A percentile compares a stretch with the other conserved stretches of the same genome.
These are phyloP conservation scores for Sclerospora graminicola DNA, from an alignment of 352 stramenopile genomes.

Conservation along the genomic window DNA sequence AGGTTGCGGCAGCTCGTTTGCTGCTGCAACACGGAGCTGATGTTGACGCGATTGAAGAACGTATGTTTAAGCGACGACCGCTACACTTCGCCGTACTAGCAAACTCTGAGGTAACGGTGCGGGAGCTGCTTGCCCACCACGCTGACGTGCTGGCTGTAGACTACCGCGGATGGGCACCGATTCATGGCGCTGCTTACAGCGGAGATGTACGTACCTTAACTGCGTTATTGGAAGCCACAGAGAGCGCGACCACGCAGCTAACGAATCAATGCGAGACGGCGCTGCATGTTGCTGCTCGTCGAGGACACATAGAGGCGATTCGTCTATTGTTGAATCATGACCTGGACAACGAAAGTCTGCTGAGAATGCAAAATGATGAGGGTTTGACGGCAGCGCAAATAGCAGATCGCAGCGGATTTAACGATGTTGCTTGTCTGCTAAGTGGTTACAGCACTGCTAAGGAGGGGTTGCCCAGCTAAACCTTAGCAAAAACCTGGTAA, in stretches of 20 bases:
- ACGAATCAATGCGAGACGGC: constrained; percentile 22
- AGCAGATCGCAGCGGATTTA: constrained; percentile 12
- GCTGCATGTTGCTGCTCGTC: constrained; percentile 27
- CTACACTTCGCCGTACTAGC: constrained; percentile 56
- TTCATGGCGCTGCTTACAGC: constrained; percentile 47
- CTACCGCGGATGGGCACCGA: constrained; percentile 43
- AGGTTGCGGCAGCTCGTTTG: constrained; percentile 16
- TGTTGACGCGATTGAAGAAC: constrained; percentile 44
- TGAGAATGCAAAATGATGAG: constrained; percentile 14
- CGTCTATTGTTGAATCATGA: constrained; percentile 16
- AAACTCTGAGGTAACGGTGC: constrained; percentile 21
- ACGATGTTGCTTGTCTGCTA: constrained; percentile 9
- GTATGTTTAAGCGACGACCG: constrained; percentile 55
- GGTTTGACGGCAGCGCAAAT: constrained; percentile 17
- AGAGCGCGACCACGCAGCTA: constrained; percentile 9
- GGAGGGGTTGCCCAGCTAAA: too few species aligned
- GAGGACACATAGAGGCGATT: constrained; percentile 11
- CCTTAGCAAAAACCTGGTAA: too few species aligned
- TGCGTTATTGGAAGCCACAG: constrained; percentile 16
- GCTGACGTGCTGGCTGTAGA: constrained; percentile 32
- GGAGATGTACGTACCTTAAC: constrained; percentile 16
- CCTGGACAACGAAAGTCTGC: constrained; percentile 2
- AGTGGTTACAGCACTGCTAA: too few species aligned
- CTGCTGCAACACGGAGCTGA: constrained; percentile 33
- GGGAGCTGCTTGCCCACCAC: constrained; percentile 27